Base-by-base conservation (phyloP, 768 basidiomycete species). In the Termitomyces sp. region DNA sequence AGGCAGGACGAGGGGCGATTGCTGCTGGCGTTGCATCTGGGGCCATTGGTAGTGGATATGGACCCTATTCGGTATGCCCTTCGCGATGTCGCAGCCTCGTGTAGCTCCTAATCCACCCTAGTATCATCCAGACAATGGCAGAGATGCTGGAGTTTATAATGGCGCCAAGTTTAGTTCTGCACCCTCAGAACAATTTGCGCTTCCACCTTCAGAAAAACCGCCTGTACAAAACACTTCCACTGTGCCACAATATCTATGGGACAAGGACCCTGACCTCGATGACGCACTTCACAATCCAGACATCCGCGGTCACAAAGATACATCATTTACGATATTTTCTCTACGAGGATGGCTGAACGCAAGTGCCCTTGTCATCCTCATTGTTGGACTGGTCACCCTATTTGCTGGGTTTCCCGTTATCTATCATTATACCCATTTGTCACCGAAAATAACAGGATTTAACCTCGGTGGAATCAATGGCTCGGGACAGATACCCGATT, bases 391-490 rank as follows among this genome's bases (percentile, higher is more conserved):
- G 49, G 71, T 97, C 61, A 81, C 80, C 18, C 80, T 98, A 16
- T 98, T 97, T 64, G 88, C 87, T 20, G 94, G 89, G 33, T 97
- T 91, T 66, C 96, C 96, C 13, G 85, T 97, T 67, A 82, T 93
- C 58, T 74, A 79, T 52, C 82, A 81, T 61, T 83, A 72, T 60
- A 73, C 72, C 36, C 72, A 72, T 57, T 69, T 67, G 10, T 57
- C 67, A 18, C 58, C 68, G 13, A 36, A 64, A 54, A 68, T 73
- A 16, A 56, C 73, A 35, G 89, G 89, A 10, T 94, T 85, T 72
- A 95, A 95, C 69, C 77, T 95, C n/a, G 95, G 94, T 20, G 90
- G 90, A 4, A 86, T 92, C 63, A 98, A 98, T 65, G 81, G 73
- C 16, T 79, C 88, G 0, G 96, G 96, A 2, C 95, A 98, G 72